Evolutionary conservation across 305 asterid species (phyloP), one percentile per base, ranked within the genome.

Genomic region (Fraxinus sp.): DNA sequence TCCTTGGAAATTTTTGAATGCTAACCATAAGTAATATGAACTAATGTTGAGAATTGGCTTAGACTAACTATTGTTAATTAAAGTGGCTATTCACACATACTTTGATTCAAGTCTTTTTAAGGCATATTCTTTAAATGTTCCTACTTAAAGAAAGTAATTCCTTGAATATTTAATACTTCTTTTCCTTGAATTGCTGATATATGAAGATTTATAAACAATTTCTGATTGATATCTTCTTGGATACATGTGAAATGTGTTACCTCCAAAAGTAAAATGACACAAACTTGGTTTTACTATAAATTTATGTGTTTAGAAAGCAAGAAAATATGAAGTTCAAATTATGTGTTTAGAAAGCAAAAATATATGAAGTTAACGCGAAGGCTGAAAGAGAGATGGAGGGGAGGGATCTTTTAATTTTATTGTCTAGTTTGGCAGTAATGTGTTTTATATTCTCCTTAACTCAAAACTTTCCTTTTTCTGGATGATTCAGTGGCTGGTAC

Each of bases 401-500:
- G 68, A 77, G 64, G 28, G 49, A 18, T 73, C 79, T 30, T 64
- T 10, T 78, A 33, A 5, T 76, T 57, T n/a, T 33, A 26, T 16
- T 83, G 37, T 49, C 39, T 57, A 0, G 82, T 30, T 28, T 33
- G 11, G 84, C 28, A 24, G 37, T 33, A 52, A 3, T 73, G 33
- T 20, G 2, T 8, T 77, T 52, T 3, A n/a, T 64, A 33, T 79
- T 74, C 20, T 33, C 22, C 18, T 78, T 14, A 9, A 28, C 41
- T 68, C 9, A 30, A 30, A 64, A 28, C 18, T 24, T 74, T 41
- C 35, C 3, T 79, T 83, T 52, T 66, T n/a, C 16, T 80, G 66
- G 66, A 64, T 52, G 18, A 52, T 84, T 70, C 94, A 92, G 96
- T 86, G 79, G 92, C 94, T 78, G 94, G 94, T 78, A 86, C 92